phyloP scores from a whole-genome alignment of 192 early-diverging fungal genomes.

The Coemansia sp. region DNA sequence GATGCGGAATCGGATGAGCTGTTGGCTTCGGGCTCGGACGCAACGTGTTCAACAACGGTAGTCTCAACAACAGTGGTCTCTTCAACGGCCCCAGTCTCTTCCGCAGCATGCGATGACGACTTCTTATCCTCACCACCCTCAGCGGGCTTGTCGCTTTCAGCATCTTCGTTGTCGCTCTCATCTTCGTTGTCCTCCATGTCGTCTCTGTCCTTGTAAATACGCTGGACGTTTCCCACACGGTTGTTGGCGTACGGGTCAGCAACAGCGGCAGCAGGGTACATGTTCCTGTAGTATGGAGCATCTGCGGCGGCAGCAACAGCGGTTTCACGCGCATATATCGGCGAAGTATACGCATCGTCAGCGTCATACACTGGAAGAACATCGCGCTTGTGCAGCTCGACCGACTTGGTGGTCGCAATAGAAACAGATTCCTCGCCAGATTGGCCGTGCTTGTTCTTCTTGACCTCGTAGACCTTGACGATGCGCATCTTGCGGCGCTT shows the following conservation, averaged over 20 bases:
- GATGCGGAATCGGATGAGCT: slow-evolving; percentile 7
- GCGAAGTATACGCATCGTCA: neutral
- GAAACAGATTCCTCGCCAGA: slow-evolving; percentile 4
- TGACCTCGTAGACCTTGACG: slow-evolving; percentile 53
- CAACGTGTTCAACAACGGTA: neutral
- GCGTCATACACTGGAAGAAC: slow-evolving; percentile 32
- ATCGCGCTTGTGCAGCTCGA: slow-evolving; percentile 37
- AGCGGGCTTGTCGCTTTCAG: slow-evolving; percentile 14
- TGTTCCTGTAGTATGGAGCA: neutral
- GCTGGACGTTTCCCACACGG: slow-evolving; percentile 21
- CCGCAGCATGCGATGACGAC: slow-evolving; percentile 10
- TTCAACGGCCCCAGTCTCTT: neutral
- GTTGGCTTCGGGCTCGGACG: slow-evolving; percentile 6
- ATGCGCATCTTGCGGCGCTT: slow-evolving; percentile 55
- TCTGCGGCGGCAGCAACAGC: neutral
- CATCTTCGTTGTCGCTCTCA: slow-evolving; percentile 17
- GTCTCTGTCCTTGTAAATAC: slow-evolving; percentile 19
- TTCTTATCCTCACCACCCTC: neutral
- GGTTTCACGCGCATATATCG: slow-evolving; percentile 1
- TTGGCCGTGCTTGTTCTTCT: slow-evolving; percentile 45
- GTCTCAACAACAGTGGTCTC: slow-evolving; percentile 8
- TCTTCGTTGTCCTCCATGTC: slow-evolving; percentile 25
- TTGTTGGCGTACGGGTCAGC: neutral
- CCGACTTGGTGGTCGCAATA: neutral
- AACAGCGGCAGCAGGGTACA: neutral